Conservation (phyloP, 192 early-diverging fungal species). For the Physocladia obscura region DNA sequence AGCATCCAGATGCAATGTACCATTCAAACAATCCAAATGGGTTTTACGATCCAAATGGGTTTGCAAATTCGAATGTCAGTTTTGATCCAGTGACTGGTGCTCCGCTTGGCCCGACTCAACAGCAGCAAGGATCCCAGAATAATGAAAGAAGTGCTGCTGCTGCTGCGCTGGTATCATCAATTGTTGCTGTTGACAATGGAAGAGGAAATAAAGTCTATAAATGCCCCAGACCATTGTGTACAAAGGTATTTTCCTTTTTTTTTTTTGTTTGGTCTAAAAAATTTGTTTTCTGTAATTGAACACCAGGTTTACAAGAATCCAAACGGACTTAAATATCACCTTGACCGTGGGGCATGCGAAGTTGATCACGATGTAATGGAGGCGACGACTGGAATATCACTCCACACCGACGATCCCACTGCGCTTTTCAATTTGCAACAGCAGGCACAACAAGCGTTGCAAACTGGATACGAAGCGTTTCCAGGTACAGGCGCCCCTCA, state of each 20-base stretch:
- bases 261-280: background rate
- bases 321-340: slow-evolving; percentile 96
- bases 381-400: slow-evolving; percentile 24
- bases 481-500: background rate
- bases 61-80: background rate
- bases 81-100: slow-evolving; percentile 24
- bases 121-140: background rate
- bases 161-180: slow-evolving; percentile 3
- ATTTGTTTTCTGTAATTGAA: background rate
- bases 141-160: slow-evolving; percentile 2
- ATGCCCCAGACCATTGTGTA: slow-evolving; percentile 28
- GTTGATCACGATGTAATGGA: slow-evolving; percentile 34
- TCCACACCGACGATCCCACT: slow-evolving; percentile 26
- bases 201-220: slow-evolving; percentile 27
- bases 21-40: background rate
- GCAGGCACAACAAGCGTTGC: slow-evolving; percentile 24
- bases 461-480: slow-evolving; percentile 16
- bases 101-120: background rate
- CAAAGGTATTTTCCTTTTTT: slow-evolving; percentile 17
- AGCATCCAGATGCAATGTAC: slow-evolving; percentile 1
- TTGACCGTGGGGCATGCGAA: slow-evolving; percentile 71
- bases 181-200: slow-evolving; percentile 23
- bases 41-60: background rate
- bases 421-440: slow-evolving; percentile 26
- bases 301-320: slow-evolving; percentile 93